phyloP scores from a whole-genome alignment of 345 rosid genomes.

The Bruguiera sexangula region DNA sequence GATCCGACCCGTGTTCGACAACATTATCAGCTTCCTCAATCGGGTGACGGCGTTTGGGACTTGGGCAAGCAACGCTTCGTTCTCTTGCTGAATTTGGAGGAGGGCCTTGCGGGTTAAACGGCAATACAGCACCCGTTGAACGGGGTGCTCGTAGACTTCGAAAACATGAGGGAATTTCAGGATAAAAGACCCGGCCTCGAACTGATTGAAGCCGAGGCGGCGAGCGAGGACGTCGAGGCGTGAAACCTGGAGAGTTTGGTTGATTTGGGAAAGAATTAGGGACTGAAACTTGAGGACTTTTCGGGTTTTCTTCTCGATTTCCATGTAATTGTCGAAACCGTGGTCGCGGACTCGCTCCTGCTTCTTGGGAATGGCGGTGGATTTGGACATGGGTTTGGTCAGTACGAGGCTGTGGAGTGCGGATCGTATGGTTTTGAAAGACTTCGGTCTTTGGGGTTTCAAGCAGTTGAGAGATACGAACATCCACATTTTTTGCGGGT shows the following conservation, averaged over 20 bases:
- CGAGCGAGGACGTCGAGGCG: conserved; percentile 71
- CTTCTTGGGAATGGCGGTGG: conserved; percentile 78
- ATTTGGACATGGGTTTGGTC: conserved; percentile 50
- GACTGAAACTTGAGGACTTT: conserved; percentile 74
- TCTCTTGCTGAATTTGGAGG: conserved; percentile 63
- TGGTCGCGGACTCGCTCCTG: conserved; percentile 80
- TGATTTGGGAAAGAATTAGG: conserved; percentile 63
- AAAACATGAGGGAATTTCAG: conserved; percentile 87
- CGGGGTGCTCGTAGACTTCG: conserved; percentile 89
- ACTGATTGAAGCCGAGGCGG: conserved; percentile 64
- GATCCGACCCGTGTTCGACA: conserved; percentile 70
- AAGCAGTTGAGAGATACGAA: conserved; percentile 19
- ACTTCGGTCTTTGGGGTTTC: conserved; percentile 6
- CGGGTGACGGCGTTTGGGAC: conserved; percentile 64
- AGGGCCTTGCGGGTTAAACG: conserved; percentile 63
- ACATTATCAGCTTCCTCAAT: conserved; percentile 70
- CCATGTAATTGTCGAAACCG: conserved; percentile 96
- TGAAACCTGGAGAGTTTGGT: conserved; percentile 55
- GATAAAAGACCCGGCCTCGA: conserved; percentile 67
- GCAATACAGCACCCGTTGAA: conserved; percentile 71
- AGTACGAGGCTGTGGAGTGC: conserved; percentile 12
- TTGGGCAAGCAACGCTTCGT: conserved; percentile 55
- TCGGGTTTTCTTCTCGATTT: conserved; percentile 77
- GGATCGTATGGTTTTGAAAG: conserved; percentile 3
- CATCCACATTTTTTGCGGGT: conserved; percentile 22